Evolutionary conservation across 768 basidiomycete species (phyloP).

Genomic region (Clitopilus passeckerianus): DNA sequence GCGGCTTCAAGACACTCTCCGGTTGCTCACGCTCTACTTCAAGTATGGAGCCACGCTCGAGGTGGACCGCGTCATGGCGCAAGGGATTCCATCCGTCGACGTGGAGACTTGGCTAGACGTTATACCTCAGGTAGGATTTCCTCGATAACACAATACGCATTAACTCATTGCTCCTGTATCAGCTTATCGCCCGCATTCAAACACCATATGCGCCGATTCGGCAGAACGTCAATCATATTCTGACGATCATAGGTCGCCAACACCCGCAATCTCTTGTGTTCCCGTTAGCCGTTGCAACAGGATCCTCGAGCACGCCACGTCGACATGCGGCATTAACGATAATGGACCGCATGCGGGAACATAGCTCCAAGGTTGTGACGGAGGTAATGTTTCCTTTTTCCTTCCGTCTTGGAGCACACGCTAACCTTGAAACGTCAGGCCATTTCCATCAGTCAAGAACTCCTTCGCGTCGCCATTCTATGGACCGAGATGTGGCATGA

Average conservation of each 20-base stretch:
- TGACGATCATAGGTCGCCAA: conserved; percentile 87
- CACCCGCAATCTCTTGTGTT: conserved; percentile 96
- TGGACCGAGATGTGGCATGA: conserved; percentile 99
- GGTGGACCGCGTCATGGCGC: conserved; percentile 80
- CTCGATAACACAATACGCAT: background rate
- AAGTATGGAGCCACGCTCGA: conserved; percentile 87
- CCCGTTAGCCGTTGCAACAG: conserved; percentile 87
- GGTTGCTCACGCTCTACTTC: conserved; percentile 95
- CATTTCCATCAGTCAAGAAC: conserved; percentile 79
- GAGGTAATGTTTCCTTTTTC: conserved; percentile 60
- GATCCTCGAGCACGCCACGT: conserved; percentile 79
- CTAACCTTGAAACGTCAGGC: conserved; percentile 40
- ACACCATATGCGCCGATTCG: conserved; percentile 82
- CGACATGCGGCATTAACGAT: conserved; percentile 76
- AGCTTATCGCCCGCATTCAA: conserved; percentile 97
- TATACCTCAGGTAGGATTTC: conserved; percentile 74
- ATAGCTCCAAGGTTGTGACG: conserved; percentile 77
- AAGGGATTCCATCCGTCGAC: conserved; percentile 79
- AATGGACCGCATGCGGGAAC: conserved; percentile 88
- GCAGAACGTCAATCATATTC: conserved; percentile 76
- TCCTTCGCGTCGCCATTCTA: conserved; percentile 94
- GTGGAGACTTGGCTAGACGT: conserved; percentile 98
- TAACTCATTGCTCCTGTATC: background rate
- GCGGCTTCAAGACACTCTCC: conserved; percentile 86
- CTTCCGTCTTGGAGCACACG: background rate